These are phyloP conservation scores for Candida quercuum DNA, from an alignment of 805 yeast genomes.

Conservation along the genomic window DNA sequence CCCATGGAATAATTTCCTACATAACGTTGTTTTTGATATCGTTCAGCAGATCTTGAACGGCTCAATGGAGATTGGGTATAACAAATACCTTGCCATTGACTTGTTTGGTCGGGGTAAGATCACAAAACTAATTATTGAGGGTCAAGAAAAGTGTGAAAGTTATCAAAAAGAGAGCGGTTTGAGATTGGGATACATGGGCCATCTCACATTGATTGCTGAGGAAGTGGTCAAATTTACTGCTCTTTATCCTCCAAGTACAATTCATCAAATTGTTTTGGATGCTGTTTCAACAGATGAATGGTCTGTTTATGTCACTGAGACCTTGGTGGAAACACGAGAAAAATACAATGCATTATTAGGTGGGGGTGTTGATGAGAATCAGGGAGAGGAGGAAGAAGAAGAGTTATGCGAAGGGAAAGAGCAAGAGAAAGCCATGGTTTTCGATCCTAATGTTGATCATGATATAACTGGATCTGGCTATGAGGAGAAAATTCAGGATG, in stretches of 20 bases:
- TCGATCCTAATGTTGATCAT: constrained; percentile 34
- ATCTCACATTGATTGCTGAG: constrained; percentile 85
- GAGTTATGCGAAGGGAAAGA: constrained; percentile 31
- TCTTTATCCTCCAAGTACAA: constrained; percentile 20
- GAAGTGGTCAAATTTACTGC: constrained; percentile 83
- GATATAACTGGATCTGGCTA: constrained; percentile 25
- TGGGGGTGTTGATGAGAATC: constrained; percentile 40
- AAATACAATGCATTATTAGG: constrained; percentile 93
- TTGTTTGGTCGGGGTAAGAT: constrained; percentile 61
- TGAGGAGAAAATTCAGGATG: constrained; percentile 20
- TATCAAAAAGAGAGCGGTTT: constrained; percentile 56
- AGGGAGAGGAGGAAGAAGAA: constrained; percentile 27
- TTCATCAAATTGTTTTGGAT: constrained; percentile 29
- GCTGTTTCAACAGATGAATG: constrained; percentile 47
- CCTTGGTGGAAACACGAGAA: constrained; percentile 83
- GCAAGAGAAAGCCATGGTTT: constrained; percentile 24
- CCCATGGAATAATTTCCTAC: constrained; percentile 97
- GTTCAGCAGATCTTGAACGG: constrained; percentile 94
- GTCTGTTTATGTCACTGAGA: constrained; percentile 78
- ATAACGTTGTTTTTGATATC: constrained; percentile 94
- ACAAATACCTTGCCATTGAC: constrained; percentile 69
- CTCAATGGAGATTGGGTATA: constrained; percentile 76
- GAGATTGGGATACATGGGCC: constrained; percentile 96
- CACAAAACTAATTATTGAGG: constrained; percentile 52
- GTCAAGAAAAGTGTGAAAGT: constrained; percentile 53